Base-by-base conservation (phyloP, 2,329 filamentous ascomycete species). In the Rhynchosporium graminicola region DNA sequence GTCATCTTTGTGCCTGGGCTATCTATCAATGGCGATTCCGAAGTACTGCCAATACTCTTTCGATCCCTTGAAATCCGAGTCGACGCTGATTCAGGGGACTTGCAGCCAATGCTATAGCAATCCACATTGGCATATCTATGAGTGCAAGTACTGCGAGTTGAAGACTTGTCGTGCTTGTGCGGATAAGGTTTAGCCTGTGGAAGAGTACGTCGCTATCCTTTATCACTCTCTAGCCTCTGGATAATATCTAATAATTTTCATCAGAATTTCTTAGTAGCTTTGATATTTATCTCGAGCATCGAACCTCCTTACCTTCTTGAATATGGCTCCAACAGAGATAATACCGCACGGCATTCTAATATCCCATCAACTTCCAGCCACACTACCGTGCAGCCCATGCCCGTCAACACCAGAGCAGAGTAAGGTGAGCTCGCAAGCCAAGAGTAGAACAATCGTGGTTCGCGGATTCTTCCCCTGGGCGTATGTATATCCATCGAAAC, bases 401-500 rank as follows among this genome's bases (percentile, higher is more conserved):
- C 43, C 15, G 43, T 45, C 43, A 45, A 20, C 43, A 45, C 43
- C 43, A 13, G 43, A 45, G 43, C 43, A 20, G 8, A 6, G 1
- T n/a, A 45, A 15, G 4, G n/a, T 45, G 43, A 45, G 43, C 43
- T 45, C 15, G 15, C 43, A 45, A n/a, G 15, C 43, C 28, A 20
- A 45, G 43, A 45, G 13, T 8, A 68, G 74, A 8, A 80, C 77
- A 64, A 93, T 88, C 66, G 84, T 97, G 63, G 88, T 97, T 57
- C 89, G 91, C 66, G 93, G 93, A 62, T 97, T 97, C 77, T 91
- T 90, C n/a, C n/a, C n/a, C n/a, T n/a, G n/a, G n/a, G n/a, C n/a
- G n/a, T 88, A 86, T 1, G 89, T 87, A 0, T 85, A 87, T 70
- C 83, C 87, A 68, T 88, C 70, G 15, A 70, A 72, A 45, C 71